These are phyloP conservation scores for Metarhizium anisopliae DNA, from an alignment of 2,329 filamentous ascomycete species.

Conservation along the genomic window DNA sequence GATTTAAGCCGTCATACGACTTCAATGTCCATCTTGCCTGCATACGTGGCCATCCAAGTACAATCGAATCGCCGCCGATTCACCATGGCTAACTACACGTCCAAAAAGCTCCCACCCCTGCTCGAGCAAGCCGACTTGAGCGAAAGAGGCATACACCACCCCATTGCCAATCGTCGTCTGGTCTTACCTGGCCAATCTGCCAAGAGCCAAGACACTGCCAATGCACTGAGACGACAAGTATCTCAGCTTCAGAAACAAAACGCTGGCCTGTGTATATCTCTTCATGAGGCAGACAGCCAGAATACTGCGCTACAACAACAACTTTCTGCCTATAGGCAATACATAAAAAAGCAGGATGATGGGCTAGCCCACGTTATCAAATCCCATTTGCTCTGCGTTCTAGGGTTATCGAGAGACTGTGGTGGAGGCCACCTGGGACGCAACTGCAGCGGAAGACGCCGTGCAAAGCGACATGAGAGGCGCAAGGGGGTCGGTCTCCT, in stretches of 20 bases:
- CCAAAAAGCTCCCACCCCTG: background rate
- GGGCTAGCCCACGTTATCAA: background rate
- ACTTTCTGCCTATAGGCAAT: background rate
- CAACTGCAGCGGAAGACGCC: background rate
- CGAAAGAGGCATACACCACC: background rate
- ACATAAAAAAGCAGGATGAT: constrained; percentile 1
- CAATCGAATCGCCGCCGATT: background rate
- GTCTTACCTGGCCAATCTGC: background rate
- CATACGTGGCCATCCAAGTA: too few relatives aligned
- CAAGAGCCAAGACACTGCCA: background rate
- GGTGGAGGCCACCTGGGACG: background rate
- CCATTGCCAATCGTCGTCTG: background rate
- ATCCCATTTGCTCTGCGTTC: constrained; percentile 4
- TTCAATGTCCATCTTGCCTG: background rate
- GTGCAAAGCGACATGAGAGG: background rate
- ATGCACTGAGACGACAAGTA: background rate
- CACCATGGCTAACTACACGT: background rate
- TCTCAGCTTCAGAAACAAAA: constrained; percentile 4
- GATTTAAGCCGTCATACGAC: background rate
- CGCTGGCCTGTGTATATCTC: background rate
- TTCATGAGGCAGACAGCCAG: constrained; percentile 2
- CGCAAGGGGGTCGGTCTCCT: background rate
- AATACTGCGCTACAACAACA: background rate
- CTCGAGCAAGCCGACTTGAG: background rate
- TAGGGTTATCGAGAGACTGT: constrained; percentile 4